These are phyloP conservation scores for Cucumis cinereus DNA, from an alignment of 306 rosid genomes.

Conservation along the genomic window DNA sequence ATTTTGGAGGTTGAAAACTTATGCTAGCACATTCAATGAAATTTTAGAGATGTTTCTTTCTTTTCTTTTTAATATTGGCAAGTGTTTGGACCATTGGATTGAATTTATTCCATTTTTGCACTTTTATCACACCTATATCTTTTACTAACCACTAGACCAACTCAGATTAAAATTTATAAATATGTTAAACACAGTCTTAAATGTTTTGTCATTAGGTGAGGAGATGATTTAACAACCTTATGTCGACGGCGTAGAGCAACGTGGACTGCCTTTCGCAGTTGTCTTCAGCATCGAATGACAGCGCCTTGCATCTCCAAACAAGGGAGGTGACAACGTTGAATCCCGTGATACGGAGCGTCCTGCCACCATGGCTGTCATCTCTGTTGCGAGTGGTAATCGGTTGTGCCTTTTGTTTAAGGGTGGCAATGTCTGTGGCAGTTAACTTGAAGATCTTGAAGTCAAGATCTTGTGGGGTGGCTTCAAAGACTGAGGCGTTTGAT, in stretches of 20 bases:
- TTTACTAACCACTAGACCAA: no score
- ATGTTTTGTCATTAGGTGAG: background rate
- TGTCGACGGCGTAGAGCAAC: slow-evolving; percentile 47
- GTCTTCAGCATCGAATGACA: slow-evolving; percentile 13
- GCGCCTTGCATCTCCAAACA: slow-evolving; percentile 58
- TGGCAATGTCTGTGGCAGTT: slow-evolving; percentile 16
- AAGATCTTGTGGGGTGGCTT: slow-evolving; percentile 32
- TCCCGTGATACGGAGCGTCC: slow-evolving; percentile 12
- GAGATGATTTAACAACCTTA: slow-evolving; percentile 16
- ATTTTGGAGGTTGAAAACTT: no score
- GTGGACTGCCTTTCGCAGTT: slow-evolving; percentile 31
- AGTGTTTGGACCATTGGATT: no score
- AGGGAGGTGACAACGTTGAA: slow-evolving; percentile 50
- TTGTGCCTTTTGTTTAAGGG: slow-evolving; percentile 43
- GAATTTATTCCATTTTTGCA: no score
- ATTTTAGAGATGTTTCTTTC: no score
- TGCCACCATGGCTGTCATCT: background rate
- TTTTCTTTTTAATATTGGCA: no score
- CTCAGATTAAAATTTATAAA: no score
- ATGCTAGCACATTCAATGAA: no score
- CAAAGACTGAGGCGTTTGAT: slow-evolving; percentile 24
- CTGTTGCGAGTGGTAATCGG: background rate
- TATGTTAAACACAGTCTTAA: no score
- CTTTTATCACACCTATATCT: no score
- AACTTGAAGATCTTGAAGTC: slow-evolving; percentile 37